Evolutionary conservation across 73 alveolate species (phyloP), one percentile per base, ranked within the genome.

Genomic region (Paramecium pentaurelia): DNA sequence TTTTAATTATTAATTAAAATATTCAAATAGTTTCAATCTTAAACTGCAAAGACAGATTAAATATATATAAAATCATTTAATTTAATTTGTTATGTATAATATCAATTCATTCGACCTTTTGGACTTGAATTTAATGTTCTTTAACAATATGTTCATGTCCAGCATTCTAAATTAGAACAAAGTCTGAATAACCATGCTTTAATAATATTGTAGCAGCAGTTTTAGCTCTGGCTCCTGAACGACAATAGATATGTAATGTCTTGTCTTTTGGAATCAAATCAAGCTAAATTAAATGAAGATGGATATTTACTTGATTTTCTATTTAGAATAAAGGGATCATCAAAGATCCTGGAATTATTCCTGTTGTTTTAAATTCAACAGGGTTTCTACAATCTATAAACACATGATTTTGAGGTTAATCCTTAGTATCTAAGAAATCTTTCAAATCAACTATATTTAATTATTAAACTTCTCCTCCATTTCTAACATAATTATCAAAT

Each of bases 181-280:
- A 80, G 58, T 80, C 77, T 7, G 47, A 80, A 80, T 71, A 89
- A 10, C 94, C 94, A 42, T 89, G 59, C 30, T 47, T 71, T 64
- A 47, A 40, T 49, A 89, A 20, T 14, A 89, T 37, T 10, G 94
- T 60, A 34, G 51, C 40, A 4, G 92, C 90, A 25, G 75, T 71
- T 64, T 71, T 89, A 28, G 94, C 75, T 89, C 94, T 89, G 25
- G 92, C 86, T 14, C 94, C 94, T 20, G 91, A 42, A 18, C 88
- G 71, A 83, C 94, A 89, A 37, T 45, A 71, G 30, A 89, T 89
- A 22, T 71, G 54, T 70, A 89, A 71, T 14, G 91, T 47, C 49
- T 89, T 89, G 1, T 89, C 92, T 30, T 89, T 89, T 2, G 92
- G 92, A 47, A 89, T 42, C 44, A 40, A 45, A 40, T 87, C 93